Evolutionary conservation across 2,329 filamentous ascomycete genomes (phyloP).

Genomic region (Aureobasidium lini): DNA sequence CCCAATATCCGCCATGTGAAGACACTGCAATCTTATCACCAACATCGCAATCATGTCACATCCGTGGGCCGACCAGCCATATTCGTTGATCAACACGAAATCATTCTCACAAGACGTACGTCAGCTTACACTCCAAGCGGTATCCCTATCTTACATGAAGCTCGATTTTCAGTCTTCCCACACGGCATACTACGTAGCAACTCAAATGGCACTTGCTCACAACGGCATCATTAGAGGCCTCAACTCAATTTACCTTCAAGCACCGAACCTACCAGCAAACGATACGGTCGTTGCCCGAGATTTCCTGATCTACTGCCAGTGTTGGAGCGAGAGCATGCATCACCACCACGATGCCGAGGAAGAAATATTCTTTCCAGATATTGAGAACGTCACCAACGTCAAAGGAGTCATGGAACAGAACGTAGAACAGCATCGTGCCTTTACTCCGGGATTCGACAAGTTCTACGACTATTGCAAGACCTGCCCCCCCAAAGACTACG

Average conservation of each 20-base stretch:
- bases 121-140: background rate
- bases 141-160: conserved; percentile 22
- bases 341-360: conserved; percentile 30
- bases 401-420: conserved; percentile 27
- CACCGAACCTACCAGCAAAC: conserved; percentile 6
- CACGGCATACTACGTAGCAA: conserved; percentile 28
- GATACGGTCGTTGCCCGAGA: background rate
- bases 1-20: too few species aligned
- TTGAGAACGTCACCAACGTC: conserved; percentile 24
- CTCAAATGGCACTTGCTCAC: conserved; percentile 19
- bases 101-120: background rate
- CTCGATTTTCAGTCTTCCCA: conserved; percentile 23
- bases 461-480: conserved; percentile 22
- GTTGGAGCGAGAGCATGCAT: conserved; percentile 26
- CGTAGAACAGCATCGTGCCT: conserved; percentile 28
- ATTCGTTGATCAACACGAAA: conserved; percentile 21
- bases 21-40: background rate
- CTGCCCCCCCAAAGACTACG: conserved; percentile 20
- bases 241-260: conserved; percentile 29
- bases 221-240: conserved; percentile 24
- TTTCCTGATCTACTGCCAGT: conserved; percentile 21
- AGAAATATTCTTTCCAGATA: conserved; percentile 20
- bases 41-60: conserved; percentile 16
- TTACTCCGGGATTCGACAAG: conserved; percentile 20
- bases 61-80: conserved; percentile 24